Conservation (phyloP, 257 asterid genomes). For the Solanum tarapatanum region DNA sequence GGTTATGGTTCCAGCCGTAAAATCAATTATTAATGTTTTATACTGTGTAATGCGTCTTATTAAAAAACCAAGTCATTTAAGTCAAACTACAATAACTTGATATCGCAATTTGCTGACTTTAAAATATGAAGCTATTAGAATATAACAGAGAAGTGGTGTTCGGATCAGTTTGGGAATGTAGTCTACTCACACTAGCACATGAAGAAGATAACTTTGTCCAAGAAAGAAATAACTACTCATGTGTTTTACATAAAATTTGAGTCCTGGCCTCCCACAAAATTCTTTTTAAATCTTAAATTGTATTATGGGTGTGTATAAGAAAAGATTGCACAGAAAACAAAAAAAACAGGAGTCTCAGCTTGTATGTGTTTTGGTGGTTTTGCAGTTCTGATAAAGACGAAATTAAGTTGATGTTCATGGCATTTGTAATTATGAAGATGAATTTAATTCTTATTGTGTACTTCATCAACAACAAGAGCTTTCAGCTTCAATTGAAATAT, state of each 20-base stretch:
- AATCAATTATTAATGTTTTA: not conserved
- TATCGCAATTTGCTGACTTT: not conserved
- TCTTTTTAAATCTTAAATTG: not conserved
- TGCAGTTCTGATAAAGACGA: not conserved
- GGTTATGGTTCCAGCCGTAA: not conserved
- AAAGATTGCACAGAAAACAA: not conserved
- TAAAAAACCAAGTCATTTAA: not conserved
- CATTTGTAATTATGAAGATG: not conserved
- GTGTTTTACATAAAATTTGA: not conserved
- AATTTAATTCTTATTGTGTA: not conserved
- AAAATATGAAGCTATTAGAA: not conserved
- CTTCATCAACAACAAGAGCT: not conserved
- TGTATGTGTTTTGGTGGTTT: not conserved
- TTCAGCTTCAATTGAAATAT: not conserved
- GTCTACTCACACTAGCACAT: not conserved
- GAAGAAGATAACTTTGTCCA: not conserved
- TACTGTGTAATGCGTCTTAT: no score
- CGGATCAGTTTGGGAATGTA: not conserved
- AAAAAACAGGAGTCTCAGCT: not conserved
- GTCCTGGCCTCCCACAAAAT: not conserved
- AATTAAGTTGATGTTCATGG: not conserved
- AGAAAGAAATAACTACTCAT: not conserved
- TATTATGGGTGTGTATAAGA: not conserved
- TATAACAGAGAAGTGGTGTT: not conserved
- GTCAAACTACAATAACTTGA: not conserved